phyloP scores from a whole-genome alignment of 1,284 basidiomycete species.

The Athelia sp. region DNA sequence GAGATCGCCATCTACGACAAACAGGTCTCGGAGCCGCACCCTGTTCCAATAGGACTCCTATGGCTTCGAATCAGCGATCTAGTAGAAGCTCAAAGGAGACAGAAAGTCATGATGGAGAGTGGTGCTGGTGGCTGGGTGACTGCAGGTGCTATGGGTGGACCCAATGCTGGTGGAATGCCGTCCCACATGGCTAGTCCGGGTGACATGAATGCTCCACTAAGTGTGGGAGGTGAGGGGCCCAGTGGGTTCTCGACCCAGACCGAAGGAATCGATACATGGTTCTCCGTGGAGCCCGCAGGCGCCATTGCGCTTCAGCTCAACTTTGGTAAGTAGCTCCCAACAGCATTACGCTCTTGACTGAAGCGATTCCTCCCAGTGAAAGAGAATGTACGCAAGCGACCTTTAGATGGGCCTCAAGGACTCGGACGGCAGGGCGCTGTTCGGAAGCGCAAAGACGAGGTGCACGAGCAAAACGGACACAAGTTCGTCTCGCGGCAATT shows the following conservation, averaged over 20 bases:
- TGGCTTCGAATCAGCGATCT: slow-evolving; percentile 97
- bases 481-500: slow-evolving; percentile 97
- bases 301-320: slow-evolving; percentile 83
- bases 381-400: slow-evolving; percentile 93
- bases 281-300: slow-evolving; percentile 96
- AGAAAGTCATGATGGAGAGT: slow-evolving; percentile 84
- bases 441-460: slow-evolving; percentile 96
- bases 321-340: slow-evolving; percentile 63
- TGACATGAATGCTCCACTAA: slow-evolving; percentile 57
- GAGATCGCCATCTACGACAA: slow-evolving; percentile 97
- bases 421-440: slow-evolving; percentile 98
- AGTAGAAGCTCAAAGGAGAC: slow-evolving; percentile 90
- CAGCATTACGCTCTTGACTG: neutral
- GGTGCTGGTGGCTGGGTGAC: slow-evolving; percentile 93
- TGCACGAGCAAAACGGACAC: slow-evolving; percentile 99
- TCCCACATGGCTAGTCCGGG: slow-evolving; percentile 35
- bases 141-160: slow-evolving; percentile 76
- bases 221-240: slow-evolving; percentile 33
- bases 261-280: slow-evolving; percentile 96
- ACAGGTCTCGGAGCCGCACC: slow-evolving; percentile 71
- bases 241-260: slow-evolving; percentile 23
- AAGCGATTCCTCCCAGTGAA: slow-evolving; percentile 58
- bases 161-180: slow-evolving; percentile 33
- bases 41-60: slow-evolving; percentile 90
- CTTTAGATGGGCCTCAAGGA: slow-evolving; percentile 83